These are phyloP conservation scores for Ophiocytium majus DNA, from an alignment of 352 stramenopile species.

Conservation along the genomic window DNA sequence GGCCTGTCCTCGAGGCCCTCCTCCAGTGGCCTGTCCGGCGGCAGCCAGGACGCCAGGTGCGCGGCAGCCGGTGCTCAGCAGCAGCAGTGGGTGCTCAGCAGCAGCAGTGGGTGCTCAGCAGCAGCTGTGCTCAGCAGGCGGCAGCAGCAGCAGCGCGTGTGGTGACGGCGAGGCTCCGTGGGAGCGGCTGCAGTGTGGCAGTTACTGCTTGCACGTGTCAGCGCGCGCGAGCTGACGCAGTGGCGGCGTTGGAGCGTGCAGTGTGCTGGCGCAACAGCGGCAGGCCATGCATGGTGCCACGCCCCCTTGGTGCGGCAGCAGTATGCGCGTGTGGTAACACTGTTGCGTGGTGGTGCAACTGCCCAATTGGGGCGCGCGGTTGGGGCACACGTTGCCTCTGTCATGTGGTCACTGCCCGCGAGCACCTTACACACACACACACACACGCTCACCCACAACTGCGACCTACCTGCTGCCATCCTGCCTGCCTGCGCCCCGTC, in stretches of 20 bases:
- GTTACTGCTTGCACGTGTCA: no score
- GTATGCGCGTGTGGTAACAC: not conserved
- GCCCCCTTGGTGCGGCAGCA: not conserved
- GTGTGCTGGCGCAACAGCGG: not conserved
- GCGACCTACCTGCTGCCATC: not conserved
- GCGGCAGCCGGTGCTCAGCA: not conserved
- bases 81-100: not conserved
- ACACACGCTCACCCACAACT: slow-evolving; percentile 1
- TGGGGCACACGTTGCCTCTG: not conserved
- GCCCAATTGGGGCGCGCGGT: no score
- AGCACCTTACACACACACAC: not conserved
- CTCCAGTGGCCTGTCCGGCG: not conserved
- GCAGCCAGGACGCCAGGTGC: slow-evolving; percentile 15
- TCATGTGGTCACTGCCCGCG: not conserved
- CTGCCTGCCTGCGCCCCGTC: not conserved
- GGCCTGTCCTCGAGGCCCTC: not conserved
- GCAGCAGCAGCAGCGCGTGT: not conserved
- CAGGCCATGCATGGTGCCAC: not conserved
- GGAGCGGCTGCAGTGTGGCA: not conserved
- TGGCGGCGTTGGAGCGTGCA: not conserved
- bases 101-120: not conserved
- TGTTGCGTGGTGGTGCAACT: not conserved
- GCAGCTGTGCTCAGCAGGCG: not conserved
- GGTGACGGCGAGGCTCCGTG: not conserved
- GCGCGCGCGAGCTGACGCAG: no score